phyloP scores from a whole-genome alignment of 2,329 filamentous ascomycete species.

The Xylaria sp. region DNA sequence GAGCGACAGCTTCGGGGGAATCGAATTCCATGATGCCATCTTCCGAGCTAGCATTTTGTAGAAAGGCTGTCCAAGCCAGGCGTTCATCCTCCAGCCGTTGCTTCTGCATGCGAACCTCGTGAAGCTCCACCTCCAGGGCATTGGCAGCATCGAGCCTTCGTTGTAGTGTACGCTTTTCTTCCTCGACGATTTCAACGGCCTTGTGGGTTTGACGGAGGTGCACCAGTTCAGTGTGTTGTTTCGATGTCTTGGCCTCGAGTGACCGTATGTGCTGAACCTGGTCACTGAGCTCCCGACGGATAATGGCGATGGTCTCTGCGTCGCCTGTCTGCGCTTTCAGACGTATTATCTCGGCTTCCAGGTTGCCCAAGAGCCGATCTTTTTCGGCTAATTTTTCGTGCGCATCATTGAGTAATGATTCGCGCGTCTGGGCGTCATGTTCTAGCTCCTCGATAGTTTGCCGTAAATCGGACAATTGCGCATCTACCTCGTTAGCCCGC shows the following conservation, averaged over 20 bases:
- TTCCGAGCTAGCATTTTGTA: constrained; percentile 73
- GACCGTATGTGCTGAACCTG: constrained; percentile 91
- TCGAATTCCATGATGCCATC: constrained; percentile 79
- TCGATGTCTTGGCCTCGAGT: constrained; percentile 82
- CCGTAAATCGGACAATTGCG: constrained; percentile 60
- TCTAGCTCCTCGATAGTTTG: constrained; percentile 67
- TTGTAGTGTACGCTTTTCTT: constrained; percentile 89
- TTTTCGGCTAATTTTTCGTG: constrained; percentile 76
- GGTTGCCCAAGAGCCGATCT: constrained; percentile 75
- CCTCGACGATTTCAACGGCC: constrained; percentile 92
- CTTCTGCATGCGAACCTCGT: constrained; percentile 82
- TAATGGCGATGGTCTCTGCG: constrained; percentile 83
- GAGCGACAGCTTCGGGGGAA: constrained; percentile 86
- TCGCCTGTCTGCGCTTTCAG: constrained; percentile 90
- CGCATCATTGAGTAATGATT: constrained; percentile 65
- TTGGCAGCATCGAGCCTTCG: constrained; percentile 80
- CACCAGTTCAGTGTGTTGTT: constrained; percentile 82
- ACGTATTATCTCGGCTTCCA: constrained; percentile 86
- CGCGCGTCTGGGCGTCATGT: constrained; percentile 66
- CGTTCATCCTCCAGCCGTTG: constrained; percentile 91
- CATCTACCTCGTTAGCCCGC: constrained; percentile 65
- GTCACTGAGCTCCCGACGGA: constrained; percentile 88
- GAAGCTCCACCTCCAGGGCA: constrained; percentile 77
- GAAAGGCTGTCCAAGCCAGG: constrained; percentile 84
- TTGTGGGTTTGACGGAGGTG: constrained; percentile 83